Base-by-base conservation (phyloP, 495 filamentous ascomycete species). In the Pyrenopolyporus hunteri region DNA sequence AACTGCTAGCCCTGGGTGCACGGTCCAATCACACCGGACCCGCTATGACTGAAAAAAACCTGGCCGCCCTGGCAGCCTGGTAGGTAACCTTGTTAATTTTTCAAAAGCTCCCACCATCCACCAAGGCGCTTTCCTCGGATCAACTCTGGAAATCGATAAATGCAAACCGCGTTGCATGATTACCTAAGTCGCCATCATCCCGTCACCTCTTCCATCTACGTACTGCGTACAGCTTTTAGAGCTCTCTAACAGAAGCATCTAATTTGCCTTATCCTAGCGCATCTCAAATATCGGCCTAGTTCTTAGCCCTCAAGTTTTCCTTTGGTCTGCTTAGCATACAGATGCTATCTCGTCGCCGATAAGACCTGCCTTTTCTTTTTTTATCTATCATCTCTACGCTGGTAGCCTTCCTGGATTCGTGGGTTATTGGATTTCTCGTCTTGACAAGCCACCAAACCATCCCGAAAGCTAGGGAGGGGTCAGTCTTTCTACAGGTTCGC, bases 181-280 rank as follows among this genome's bases (percentile, higher is more conserved):
- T 57, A 57, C 43, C 25, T 57, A 57, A 57, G 53, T 32, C 16
- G 20, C 25, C 45, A 33, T 40, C 13, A 36, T 28, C 35, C 29
- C 32, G 37, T 42, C 23, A 42, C 1, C 17, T 16, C n/a, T 22
- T 31, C 37, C 35, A 46, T 57, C 59, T 53, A 63, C 59, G n/a
- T n/a, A n/a, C n/a, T n/a, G n/a, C n/a, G n/a, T 63, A 29, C 25
- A 63, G 59, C 59, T 64, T 57, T 52, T 58, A 23, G 46, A 64
- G 53, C 53, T 64, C 40, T 42, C 25, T 51, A 22, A 46, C 23
- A 9, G 26, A 46, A 46, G 25, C 19, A 35, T 25, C 31, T 42
- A 57, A 32, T 25, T 54, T 48, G 25, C 48, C 36, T 51, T 29
- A 37, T 54, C 22, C 53, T 59, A 40, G 57, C 46, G 40, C 54